Evolutionary conservation across 2,329 filamentous ascomycete genomes (phyloP).

Genomic region (Ilyonectria sp.): DNA sequence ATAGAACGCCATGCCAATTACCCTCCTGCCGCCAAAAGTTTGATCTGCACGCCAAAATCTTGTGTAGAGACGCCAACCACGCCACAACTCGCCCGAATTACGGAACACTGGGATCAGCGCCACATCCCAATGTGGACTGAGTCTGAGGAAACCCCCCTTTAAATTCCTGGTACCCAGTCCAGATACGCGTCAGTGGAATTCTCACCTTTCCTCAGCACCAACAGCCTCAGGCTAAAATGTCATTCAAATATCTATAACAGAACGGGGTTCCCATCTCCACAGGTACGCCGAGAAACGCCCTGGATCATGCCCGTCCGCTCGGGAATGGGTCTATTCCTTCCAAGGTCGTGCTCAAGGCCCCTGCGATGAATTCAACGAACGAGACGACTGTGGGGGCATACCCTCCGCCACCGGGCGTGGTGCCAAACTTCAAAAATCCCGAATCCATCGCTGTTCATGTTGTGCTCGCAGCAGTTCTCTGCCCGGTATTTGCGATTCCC

Average conservation of each 20-base stretch:
- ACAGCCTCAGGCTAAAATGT: not conserved
- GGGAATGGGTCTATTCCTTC: not conserved
- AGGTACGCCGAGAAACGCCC: not conserved
- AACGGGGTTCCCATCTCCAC: not conserved
- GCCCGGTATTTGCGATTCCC: conserved; percentile 7
- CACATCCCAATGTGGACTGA: too few relatives aligned
- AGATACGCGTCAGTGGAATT: not conserved
- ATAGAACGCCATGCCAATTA: too few relatives aligned
- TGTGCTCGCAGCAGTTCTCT: conserved; percentile 11
- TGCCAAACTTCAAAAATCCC: conserved; percentile 12
- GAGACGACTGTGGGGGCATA: conserved; percentile 7
- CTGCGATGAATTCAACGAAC: conserved; percentile 7
- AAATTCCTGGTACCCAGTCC: not conserved
- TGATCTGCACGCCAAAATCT: conserved; percentile 1
- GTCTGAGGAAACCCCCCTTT: not conserved
- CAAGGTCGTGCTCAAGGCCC: not conserved
- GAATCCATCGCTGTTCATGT: conserved; percentile 14
- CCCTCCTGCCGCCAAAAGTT: not conserved
- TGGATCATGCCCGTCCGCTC: not conserved
- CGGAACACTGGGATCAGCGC: too few relatives aligned
- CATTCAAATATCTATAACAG: not conserved
- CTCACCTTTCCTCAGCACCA: not conserved
- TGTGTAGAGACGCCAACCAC: not conserved
- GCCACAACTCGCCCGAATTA: conserved; percentile 4
- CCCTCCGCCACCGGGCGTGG: conserved; percentile 10